phyloP scores from a whole-genome alignment of 1,284 basidiomycete genomes.

The Ceratobasidium sp. region DNA sequence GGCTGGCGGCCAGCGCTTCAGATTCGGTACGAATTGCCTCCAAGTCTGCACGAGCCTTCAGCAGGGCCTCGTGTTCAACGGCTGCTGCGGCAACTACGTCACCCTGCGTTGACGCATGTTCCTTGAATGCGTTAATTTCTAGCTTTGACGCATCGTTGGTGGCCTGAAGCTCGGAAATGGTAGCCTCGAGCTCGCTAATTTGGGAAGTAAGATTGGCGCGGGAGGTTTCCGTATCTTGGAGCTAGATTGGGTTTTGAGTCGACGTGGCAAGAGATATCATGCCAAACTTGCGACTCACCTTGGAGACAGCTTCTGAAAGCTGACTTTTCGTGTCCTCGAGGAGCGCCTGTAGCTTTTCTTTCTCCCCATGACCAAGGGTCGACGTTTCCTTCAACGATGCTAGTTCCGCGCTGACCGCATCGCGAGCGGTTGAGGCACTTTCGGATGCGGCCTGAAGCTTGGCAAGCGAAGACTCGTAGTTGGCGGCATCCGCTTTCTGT shows the following conservation, averaged over 20 bases:
- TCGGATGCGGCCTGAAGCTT: constrained; percentile 40
- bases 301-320: constrained; percentile 32
- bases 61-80: constrained; percentile 69
- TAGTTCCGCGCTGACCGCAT: constrained; percentile 7
- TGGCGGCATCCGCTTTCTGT: constrained; percentile 30
- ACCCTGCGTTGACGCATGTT: constrained; percentile 55
- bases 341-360: constrained; percentile 30
- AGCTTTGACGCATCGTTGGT: constrained; percentile 61
- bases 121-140: constrained; percentile 63
- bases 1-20: constrained; percentile 62
- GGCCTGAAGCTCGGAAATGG: constrained; percentile 29
- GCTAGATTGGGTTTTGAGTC: constrained; percentile 27
- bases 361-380: constrained; percentile 1
- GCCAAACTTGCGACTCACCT: constrained; percentile 4
- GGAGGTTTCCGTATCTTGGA: constrained; percentile 25
- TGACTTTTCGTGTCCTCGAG: constrained; percentile 33
- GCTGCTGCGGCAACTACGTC: constrained; percentile 62
- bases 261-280: background rate
- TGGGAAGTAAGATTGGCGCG: constrained; percentile 8
- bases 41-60: constrained; percentile 71
- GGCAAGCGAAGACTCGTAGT: constrained; percentile 56
- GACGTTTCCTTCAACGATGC: constrained; percentile 14
- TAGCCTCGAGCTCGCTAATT: constrained; percentile 12
- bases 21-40: constrained; percentile 66
- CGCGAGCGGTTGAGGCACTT: constrained; percentile 14